Evolutionary conservation across 2,329 filamentous ascomycete genomes (phyloP).

Genomic region (Cordyceps cicadae): DNA sequence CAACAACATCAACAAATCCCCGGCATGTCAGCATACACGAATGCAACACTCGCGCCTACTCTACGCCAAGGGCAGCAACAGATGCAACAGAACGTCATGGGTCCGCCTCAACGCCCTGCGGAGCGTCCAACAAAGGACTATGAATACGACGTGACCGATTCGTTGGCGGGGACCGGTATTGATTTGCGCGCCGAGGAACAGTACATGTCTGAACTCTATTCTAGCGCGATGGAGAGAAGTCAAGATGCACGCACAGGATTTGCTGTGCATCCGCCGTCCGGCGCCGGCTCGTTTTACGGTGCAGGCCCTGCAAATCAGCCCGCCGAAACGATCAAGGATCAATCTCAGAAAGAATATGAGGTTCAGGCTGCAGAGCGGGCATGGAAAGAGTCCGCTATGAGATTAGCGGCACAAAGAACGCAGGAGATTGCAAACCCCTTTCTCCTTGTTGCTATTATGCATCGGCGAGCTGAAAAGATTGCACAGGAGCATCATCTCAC

Average conservation of each 20-base stretch:
- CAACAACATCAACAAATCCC: slow-evolving; percentile 25
- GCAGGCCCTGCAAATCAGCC: slow-evolving; percentile 59
- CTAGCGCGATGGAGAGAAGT: slow-evolving; percentile 37
- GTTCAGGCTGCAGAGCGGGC: slow-evolving; percentile 57
- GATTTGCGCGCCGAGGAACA: slow-evolving; percentile 83
- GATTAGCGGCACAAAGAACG: slow-evolving; percentile 50
- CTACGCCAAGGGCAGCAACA: slow-evolving; percentile 14
- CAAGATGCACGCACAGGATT: slow-evolving; percentile 44
- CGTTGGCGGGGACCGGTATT: slow-evolving; percentile 75
- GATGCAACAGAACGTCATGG: slow-evolving; percentile 33
- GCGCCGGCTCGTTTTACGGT: slow-evolving; percentile 53
- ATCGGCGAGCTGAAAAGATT: slow-evolving; percentile 49
- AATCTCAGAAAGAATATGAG: slow-evolving; percentile 54
- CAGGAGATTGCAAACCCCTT: slow-evolving; percentile 70
- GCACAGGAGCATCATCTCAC: slow-evolving; percentile 49
- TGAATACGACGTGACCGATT: slow-evolving; percentile 72
- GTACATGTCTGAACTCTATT: slow-evolving; percentile 61
- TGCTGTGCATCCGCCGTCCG: slow-evolving; percentile 41
- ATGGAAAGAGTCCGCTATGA: slow-evolving; percentile 58
- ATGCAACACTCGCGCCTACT: slow-evolving; percentile 23
- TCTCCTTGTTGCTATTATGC: slow-evolving; percentile 54
- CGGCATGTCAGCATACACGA: slow-evolving; percentile 21
- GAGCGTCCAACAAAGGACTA: slow-evolving; percentile 55
- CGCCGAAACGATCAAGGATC: slow-evolving; percentile 34
- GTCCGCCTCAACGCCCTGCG: slow-evolving; percentile 50